A percentile compares a stretch with the other conserved stretches of the same genome.
Conservation (phyloP, 176 grass and related monocot species). For the Aegilops speltoides region DNA sequence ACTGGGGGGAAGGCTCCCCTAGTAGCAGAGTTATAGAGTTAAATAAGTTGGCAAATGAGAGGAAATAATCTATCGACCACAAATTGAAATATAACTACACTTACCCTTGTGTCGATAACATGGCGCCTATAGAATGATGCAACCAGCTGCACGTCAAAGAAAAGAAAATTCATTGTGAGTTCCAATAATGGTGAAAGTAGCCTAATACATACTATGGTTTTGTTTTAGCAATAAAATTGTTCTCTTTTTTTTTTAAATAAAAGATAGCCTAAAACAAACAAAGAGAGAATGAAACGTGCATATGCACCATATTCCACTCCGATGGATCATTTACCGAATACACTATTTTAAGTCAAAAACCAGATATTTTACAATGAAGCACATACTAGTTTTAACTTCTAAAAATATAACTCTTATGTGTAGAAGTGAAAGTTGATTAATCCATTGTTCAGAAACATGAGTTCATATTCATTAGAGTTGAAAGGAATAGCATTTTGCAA, state of each 20-base stretch:
- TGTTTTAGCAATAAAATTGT: not conserved
- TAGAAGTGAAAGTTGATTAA: not conserved
- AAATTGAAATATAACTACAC: not conserved
- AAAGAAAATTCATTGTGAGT: not conserved
- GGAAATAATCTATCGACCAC: not conserved
- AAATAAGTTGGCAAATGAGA: not conserved
- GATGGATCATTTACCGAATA: not conserved
- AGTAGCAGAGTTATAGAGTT: not conserved
- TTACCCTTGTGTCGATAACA: conserved; percentile 85
- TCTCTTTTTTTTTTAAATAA: no score
- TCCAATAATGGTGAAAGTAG: not conserved
- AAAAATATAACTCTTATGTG: no score
- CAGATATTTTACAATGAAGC: not conserved
- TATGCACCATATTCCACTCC: not conserved
- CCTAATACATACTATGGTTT: not conserved
- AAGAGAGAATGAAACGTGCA: not conserved
- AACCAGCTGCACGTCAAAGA: conserved; percentile 57
- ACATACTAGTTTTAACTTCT: no score
- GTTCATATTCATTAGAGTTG: not conserved
- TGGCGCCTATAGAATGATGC: conserved; percentile 79
- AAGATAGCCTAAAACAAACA: not conserved
- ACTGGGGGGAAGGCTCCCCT: no score
- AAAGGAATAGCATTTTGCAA: not conserved
- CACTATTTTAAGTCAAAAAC: not conserved
- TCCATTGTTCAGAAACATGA: not conserved